Base-by-base conservation (phyloP, 2,329 filamentous ascomycete species). In the Chalara sp. region DNA sequence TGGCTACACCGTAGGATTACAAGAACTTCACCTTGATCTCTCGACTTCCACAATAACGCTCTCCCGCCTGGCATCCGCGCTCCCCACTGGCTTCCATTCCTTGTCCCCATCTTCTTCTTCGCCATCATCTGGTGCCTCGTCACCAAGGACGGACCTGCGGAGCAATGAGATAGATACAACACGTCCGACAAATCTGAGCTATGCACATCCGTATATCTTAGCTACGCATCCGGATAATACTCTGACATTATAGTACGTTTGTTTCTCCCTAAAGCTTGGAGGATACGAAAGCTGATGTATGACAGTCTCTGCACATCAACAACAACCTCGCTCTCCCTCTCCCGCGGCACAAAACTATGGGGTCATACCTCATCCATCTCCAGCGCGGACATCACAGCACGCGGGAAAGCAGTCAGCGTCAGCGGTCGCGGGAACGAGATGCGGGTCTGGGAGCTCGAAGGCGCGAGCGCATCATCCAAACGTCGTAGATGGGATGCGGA, bases 1-100 rank as follows among this genome's bases (percentile, higher is more conserved):
- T 42, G 90, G 90, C 31, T 96, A 91, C 88, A 90, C 87, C 6
- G 79, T 96, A 12, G 91, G 90, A 2, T 80, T 97, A n/a, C 92
- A 97, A 66, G 92, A 96, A 66, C 72, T 96, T 42, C 83, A 86
- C 52, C 76, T 95, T 30, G 61, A 61, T 2, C 55, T 55, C 12
- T 48, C 44, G 3, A 60, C 61, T 5, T 56, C 55, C 10, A 48
- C 43, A 6, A 65, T 79, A 0, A 59, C 74, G 1, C 67, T 70
- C 35, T 79, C 76, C 3, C 72, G 76, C 6, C 59, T 78, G 4
- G 69, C 76, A 12, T 74, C 73, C 2, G 74, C 76, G n/a, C 67
- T 75, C 13, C 70, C 74, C 21, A 68, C 72, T 48, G 70, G 72
- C 31, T 76, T 72, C 44, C 70, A 72, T 1, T 67, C 62, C 48